Conservation (phyloP, 2,329 filamentous ascomycete genomes). For the Penicillium sp. region DNA sequence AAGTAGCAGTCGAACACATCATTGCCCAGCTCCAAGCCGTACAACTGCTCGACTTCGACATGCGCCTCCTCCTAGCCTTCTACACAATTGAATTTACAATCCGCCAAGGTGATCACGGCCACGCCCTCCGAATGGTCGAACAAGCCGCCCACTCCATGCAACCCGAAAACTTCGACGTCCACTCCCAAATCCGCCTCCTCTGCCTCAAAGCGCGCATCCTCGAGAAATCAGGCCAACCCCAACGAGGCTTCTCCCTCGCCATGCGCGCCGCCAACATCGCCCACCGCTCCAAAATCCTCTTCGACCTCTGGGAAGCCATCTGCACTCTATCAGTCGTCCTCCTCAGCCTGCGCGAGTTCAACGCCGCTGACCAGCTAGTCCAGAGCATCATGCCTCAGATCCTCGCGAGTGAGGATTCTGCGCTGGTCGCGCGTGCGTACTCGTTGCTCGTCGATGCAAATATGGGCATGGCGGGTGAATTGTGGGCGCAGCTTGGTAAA, state of each 20-base stretch:
- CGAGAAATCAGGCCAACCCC: conserved; percentile 61
- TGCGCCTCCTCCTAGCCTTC: conserved; percentile 56
- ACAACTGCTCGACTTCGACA: conserved; percentile 54
- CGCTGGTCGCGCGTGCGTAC: conserved; percentile 63
- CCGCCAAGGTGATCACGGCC: conserved; percentile 49
- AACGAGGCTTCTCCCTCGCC: conserved; percentile 71
- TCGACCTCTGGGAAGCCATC: conserved; percentile 68
- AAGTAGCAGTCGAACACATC: conserved; percentile 53
- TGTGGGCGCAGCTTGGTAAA: conserved; percentile 28
- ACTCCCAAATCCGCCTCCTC: conserved; percentile 66
- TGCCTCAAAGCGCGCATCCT: conserved; percentile 69
- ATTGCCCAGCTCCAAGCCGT: conserved; percentile 55
- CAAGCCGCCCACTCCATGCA: conserved; percentile 49
- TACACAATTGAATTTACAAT: conserved; percentile 58
- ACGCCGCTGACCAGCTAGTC: conserved; percentile 61
- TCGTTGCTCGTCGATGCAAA: conserved; percentile 68
- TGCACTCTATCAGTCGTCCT: conserved; percentile 65
- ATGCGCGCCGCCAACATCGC: conserved; percentile 71
- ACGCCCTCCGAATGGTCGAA: conserved; percentile 54
- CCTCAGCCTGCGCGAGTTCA: conserved; percentile 65
- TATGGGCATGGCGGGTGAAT: conserved; percentile 65
- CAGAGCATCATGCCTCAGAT: conserved; percentile 68
- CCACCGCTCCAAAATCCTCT: conserved; percentile 63
- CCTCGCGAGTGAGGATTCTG: conserved; percentile 64
- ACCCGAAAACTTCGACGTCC: conserved; percentile 57